These are phyloP conservation scores for Aechmea fasciata DNA, from an alignment of 176 grass and related monocot genomes.

Conservation along the genomic window DNA sequence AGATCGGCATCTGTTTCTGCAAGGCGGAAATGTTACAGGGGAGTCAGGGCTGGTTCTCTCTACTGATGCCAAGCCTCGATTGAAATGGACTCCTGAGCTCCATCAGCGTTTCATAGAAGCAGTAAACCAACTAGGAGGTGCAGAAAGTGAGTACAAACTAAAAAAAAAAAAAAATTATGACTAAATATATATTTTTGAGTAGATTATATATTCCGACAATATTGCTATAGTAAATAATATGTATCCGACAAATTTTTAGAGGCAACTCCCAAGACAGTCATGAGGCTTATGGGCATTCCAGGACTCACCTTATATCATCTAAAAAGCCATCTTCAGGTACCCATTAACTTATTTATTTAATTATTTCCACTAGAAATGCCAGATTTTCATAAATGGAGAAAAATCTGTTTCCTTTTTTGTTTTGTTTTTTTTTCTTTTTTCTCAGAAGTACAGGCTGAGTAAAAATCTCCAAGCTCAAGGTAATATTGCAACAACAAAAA, in stretches of 20 bases:
- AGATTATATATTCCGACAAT: slow-evolving; percentile 4
- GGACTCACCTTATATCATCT: slow-evolving; percentile 95
- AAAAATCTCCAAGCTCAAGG: slow-evolving; percentile 85
- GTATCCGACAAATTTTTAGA: slow-evolving; percentile 40
- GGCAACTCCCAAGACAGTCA: slow-evolving; percentile 95
- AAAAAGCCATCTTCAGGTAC: slow-evolving; percentile 95
- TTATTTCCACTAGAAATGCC: neutral
- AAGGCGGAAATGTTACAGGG: slow-evolving; percentile 58
- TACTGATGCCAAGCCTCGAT: slow-evolving; percentile 88
- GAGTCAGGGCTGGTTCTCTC: slow-evolving; percentile 92
- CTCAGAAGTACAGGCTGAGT: slow-evolving; percentile 91
- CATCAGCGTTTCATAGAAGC: slow-evolving; percentile 94
- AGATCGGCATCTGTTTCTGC: slow-evolving; percentile 76
- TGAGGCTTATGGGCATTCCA: slow-evolving; percentile 97
- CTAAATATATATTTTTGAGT: slow-evolving; percentile 3
- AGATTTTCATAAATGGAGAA: neutral
- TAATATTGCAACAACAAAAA: slow-evolving; percentile 48
- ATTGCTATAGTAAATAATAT: slow-evolving; percentile 23
- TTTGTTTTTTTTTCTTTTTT: slow-evolving; percentile 18
- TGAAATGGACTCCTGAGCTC: slow-evolving; percentile 98
- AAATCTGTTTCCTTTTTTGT: neutral
- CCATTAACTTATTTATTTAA: slow-evolving; percentile 11
- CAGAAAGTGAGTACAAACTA: slow-evolving; percentile 67
- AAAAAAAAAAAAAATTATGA: neutral
- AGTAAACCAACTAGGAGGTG: slow-evolving; percentile 95